phyloP scores from a whole-genome alignment of 176 grass and related monocot species.

The Tuctoria greenei region DNA sequence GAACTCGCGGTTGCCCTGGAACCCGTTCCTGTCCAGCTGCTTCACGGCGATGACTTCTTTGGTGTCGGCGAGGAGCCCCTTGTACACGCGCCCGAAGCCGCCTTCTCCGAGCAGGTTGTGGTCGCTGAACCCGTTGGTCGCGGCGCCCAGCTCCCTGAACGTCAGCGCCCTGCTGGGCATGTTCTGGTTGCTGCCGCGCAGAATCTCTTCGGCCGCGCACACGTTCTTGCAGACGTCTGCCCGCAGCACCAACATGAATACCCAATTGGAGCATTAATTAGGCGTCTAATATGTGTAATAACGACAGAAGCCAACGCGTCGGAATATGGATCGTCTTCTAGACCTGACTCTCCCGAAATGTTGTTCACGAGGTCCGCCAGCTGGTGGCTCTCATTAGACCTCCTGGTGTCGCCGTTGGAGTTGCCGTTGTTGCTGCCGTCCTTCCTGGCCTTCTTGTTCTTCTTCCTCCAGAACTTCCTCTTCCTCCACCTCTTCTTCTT shows the following conservation, averaged over 20 bases:
- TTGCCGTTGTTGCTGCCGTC: neutral
- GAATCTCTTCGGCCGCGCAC: slow-evolving; percentile 61
- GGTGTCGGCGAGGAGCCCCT: slow-evolving; percentile 49
- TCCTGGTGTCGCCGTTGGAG: slow-evolving; percentile 10
- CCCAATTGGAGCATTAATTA: too few relatives aligned
- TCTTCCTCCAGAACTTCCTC: slow-evolving; percentile 57
- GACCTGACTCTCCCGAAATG: slow-evolving; percentile 61
- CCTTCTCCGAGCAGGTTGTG: slow-evolving; percentile 77
- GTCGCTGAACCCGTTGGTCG: slow-evolving; percentile 60
- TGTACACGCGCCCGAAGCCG: slow-evolving; percentile 85
- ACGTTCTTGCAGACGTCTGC: slow-evolving; percentile 56
- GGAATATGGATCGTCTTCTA: neutral
- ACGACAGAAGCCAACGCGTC: too few relatives aligned
- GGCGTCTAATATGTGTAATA: too few relatives aligned
- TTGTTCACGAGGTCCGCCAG: slow-evolving; percentile 53
- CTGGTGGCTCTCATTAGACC: slow-evolving; percentile 19
- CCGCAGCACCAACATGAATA: neutral
- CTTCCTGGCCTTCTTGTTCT: slow-evolving; percentile 46
- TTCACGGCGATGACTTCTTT: slow-evolving; percentile 8
- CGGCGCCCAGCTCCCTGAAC: slow-evolving; percentile 47
- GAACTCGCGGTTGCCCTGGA: slow-evolving; percentile 72
- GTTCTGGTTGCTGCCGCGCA: slow-evolving; percentile 58
- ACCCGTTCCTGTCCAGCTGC: slow-evolving; percentile 26
- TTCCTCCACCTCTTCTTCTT: slow-evolving; percentile 47
- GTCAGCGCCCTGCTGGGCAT: slow-evolving; percentile 66